Evolutionary conservation across 1,284 basidiomycete genomes (phyloP), one percentile per base, ranked within the genome.

Genomic region (Cryptococcus hybrid): DNA sequence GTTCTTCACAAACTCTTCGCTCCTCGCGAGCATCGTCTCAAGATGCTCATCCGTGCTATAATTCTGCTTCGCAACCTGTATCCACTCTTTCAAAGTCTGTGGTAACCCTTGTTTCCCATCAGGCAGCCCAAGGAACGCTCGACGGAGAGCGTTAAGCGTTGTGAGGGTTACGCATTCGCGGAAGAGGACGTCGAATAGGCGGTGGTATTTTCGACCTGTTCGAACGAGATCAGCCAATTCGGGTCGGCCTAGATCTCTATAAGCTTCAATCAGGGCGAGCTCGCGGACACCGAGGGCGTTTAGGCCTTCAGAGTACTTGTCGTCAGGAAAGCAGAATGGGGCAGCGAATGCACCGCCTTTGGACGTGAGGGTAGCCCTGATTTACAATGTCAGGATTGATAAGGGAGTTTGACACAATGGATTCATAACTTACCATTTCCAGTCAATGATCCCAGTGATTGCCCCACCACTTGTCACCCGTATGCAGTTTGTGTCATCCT

Each of bases 261-360:
- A 53, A 18, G 57, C 54, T 44, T 54, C 47, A 38, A 45, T 54
- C 7, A 61, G 54, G 5, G 47, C 13, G 3, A 54, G 36, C 44
- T 58, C 56, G 36, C 47, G 47, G n/a, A 39, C 13, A 24, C 40
- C 40, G 34, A 52, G 49, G 35, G 48, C 48, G 53, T 44, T 51
- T 37, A 37, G 18, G 47, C 54, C 54, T 18, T 51, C 50, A 12
- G 50, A 39, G 39, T 51, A 51, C 3, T 51, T 51, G 34, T 51
- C 48, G 18, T 51, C 36, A 13, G 42, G 42, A 11, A 55, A 40
- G 34, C 39, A 42, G 6, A 35, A 44, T 8, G 59, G 59, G n/a
- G 53, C 39, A 15, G 52, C 54, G 45, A 57, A 61, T 4, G 59
- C 59, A 40, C 46, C 59, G 1, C 39, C 52, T 50, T 61, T 61